Evolutionary conservation across 805 yeast genomes (phyloP), one percentile per base, ranked within the genome.

Genomic region (Zygosaccharomyces lentus): DNA sequence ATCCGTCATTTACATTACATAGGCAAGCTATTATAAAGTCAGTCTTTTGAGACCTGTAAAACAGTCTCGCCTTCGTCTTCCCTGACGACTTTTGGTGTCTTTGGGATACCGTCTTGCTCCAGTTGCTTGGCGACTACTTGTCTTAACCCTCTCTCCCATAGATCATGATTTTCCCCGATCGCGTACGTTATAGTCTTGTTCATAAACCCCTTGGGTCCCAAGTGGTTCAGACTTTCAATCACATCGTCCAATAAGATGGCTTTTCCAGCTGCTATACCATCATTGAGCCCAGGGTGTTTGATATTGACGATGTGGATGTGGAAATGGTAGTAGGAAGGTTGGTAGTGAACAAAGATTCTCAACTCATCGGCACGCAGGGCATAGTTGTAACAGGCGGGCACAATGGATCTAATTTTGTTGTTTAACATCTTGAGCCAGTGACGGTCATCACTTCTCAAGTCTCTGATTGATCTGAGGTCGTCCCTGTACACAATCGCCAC

Each of bases 271-370:
- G 78, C 66, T 57, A 86, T 75, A 38, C 95, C 80, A 52, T 76
- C 75, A 37, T 88, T 81, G 45, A 83, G 57, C 1, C 93, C 87
- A 1, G 78, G 79, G 55, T 86, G 86, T 15, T 67, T 72, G 5
- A 85, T 72, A 57, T 86, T 84, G 15, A 88, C 96, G 13, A 87
- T 82, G 63, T 93, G 99, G 13, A 93, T 76, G 62, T 93, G 99
- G 71, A 93, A 84, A 59, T 93, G 98, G 61, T 93, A 93, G 64
- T 91, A 93, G 0, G 96, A 85, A 0, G 99, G 99, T 54, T 90
- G 98, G 65, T 93, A 86, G 69, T 93, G 99, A 40, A 93, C 75
- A 60, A 86, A 93, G 1, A 89, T 62, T 47, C 95, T 76, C 54
- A 93, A 62, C 54, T 81, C 77, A 59, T 84, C 83, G 0, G 68